phyloP scores from a whole-genome alignment of 306 rosid genomes.

The Betula pendula region DNA sequence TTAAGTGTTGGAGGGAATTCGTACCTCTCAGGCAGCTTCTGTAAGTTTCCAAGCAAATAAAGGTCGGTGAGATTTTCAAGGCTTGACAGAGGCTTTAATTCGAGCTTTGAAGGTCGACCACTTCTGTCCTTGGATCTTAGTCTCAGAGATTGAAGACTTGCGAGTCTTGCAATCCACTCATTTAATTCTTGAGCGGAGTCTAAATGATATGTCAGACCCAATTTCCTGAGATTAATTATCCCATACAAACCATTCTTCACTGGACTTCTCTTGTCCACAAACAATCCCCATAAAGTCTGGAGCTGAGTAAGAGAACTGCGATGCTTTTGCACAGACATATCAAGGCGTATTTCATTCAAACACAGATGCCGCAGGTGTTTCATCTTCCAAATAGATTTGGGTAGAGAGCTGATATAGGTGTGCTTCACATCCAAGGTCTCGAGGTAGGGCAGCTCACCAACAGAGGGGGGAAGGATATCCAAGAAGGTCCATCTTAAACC shows the following conservation, averaged over 20 bases:
- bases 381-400: constrained; percentile 5
- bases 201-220: neutral
- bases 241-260: neutral
- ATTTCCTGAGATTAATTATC: neutral
- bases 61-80: neutral
- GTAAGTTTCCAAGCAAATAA: neutral
- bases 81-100: neutral
- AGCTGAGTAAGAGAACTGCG: neutral
- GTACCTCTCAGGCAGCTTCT: neutral
- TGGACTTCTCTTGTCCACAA: neutral
- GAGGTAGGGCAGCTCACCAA: neutral
- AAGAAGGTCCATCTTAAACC: neutral
- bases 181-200: neutral
- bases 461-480: neutral
- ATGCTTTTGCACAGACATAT: neutral
- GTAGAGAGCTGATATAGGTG: neutral
- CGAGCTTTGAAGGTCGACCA: neutral
- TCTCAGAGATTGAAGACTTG: constrained; percentile 1
- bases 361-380: constrained; percentile 1
- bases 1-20: neutral
- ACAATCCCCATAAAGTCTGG: neutral
- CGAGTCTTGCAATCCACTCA: neutral
- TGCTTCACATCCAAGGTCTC: constrained; percentile 6
- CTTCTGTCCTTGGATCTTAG: neutral
- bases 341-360: neutral